phyloP scores from a whole-genome alignment of 352 stramenopile species.

The Globisporangium acanthophoron region DNA sequence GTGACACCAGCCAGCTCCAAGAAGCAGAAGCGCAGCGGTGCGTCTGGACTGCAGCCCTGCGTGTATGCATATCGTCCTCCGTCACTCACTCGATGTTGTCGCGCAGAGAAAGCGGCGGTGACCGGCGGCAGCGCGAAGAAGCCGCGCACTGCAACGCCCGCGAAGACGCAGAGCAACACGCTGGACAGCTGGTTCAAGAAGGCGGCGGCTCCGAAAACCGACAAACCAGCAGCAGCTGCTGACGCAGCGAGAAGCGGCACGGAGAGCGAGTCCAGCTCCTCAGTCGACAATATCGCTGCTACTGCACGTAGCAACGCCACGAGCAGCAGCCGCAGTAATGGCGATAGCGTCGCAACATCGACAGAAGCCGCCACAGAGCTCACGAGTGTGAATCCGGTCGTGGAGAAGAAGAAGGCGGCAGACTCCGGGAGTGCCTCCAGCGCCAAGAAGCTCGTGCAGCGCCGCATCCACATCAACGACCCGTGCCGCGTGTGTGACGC shows the following conservation, averaged over 20 bases:
- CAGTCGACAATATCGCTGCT: background rate
- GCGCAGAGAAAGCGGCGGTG: constrained; percentile 3
- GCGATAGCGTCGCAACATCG: background rate
- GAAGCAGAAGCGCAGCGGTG: constrained; percentile 13
- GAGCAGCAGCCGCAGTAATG: background rate
- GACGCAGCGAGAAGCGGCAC: constrained; percentile 1
- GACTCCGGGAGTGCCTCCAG: constrained; percentile 1
- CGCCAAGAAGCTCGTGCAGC: constrained; percentile 55
- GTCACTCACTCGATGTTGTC: background rate
- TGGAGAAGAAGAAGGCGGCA: constrained; percentile 12
- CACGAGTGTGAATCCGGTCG: background rate
- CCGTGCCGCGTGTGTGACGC: constrained; percentile 59
- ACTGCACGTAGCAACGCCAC: background rate
- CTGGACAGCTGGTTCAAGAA: constrained; percentile 58
- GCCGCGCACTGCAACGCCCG: background rate
- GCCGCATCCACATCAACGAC: constrained; percentile 64
- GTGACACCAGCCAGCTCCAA: constrained; percentile 3
- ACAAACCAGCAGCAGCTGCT: constrained; percentile 8
- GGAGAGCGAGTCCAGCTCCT: too few species aligned
- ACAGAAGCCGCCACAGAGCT: background rate
- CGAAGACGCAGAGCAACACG: constrained; percentile 39
- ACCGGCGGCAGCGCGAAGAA: constrained; percentile 8
- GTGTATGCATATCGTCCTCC: too few species aligned
- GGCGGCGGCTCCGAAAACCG: constrained; percentile 11
- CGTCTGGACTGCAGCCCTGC: background rate